Evolutionary conservation across 1,284 basidiomycete species (phyloP), one percentile per base, ranked within the genome.

Genomic region (Ustilago trichophora): DNA sequence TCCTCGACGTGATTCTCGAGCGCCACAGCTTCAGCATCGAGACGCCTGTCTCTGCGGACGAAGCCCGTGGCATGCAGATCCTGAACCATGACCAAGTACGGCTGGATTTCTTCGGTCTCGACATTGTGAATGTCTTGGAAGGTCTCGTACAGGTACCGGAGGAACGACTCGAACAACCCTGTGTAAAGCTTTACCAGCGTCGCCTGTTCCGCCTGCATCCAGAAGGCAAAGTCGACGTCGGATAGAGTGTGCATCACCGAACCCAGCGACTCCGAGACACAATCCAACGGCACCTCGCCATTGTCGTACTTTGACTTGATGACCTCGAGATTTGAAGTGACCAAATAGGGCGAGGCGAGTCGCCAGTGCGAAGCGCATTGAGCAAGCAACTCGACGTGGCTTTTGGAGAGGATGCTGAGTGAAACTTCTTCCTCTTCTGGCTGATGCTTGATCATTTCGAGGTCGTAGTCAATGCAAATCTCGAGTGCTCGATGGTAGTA

Each of bases 381-480:
- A 49, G 89, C 88, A 58, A 98, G 87, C 29, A 98, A 84, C 53
- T 91, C 89, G 37, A 91, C 85, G 80, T 98, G 93, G 15, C 86
- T 79, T 1, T 87, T 78, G 0, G 92, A 92, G n/a, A 99, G 83
- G 52, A 99, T 98, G 10, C 91, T 91, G 26, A 98, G 84, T 1
- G 93, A 92, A 4, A 99, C 95, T 83, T 98, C 93, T 72, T 98
- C 92, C 73, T 93, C 91, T 72, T 97, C 95, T 27, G 93, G 90
- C 29, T 97, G 88, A 38, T 90, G 89, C 56, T 90, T 85, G 89
- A 98, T 93, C 31, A 89, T 87, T 77, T 94, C 91, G 44, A 98
- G 84, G 81, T 99, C 96, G 36, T 87, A 86, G 29, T 90, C 86
- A 38, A 99, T 87, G 78, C 93, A 95, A 47, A 88, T 85, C 74